Percentiles rank a stretch among this genome's conserved stretches.
phyloP scores from a whole-genome alignment of 1,284 basidiomycete genomes.

The Pyrrhoderma noxium region DNA sequence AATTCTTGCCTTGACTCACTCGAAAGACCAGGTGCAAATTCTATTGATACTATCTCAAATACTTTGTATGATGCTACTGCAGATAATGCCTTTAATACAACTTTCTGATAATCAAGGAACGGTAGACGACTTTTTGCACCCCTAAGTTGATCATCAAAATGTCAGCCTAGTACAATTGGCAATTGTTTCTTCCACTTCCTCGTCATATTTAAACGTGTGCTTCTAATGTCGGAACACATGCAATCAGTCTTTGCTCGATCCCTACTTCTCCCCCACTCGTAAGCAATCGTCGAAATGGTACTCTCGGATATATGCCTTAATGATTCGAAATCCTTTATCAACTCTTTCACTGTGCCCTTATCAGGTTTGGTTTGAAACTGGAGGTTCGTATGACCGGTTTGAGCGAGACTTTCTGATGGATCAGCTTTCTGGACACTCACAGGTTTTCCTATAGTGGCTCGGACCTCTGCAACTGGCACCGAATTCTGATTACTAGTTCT shows the following conservation, averaged over 20 bases:
- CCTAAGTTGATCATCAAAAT: neutral
- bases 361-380: no score
- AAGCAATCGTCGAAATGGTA: neutral
- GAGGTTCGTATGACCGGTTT: no score
- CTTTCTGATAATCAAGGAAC: neutral
- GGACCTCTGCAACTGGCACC: no score
- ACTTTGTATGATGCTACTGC: neutral
- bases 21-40: neutral
- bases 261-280: neutral
- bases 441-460: no score
- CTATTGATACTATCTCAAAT: neutral
- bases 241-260: no score
- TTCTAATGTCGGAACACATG: no score
- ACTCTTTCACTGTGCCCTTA: constrained; percentile 5
- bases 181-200: neutral
- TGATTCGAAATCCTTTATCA: constrained; percentile 5
- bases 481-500: no score
- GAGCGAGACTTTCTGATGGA: no score
- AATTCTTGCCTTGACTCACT: neutral
- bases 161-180: neutral
- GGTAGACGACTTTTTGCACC: neutral
- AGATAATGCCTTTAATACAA: neutral
- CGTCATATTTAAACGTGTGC: neutral
- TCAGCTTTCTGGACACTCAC: no score
- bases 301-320: constrained; percentile 1